A percentile compares a stretch with the other conserved stretches of the same genome.
Conservation (phyloP, 1,284 basidiomycete genomes). For the Coniophora puteana region DNA sequence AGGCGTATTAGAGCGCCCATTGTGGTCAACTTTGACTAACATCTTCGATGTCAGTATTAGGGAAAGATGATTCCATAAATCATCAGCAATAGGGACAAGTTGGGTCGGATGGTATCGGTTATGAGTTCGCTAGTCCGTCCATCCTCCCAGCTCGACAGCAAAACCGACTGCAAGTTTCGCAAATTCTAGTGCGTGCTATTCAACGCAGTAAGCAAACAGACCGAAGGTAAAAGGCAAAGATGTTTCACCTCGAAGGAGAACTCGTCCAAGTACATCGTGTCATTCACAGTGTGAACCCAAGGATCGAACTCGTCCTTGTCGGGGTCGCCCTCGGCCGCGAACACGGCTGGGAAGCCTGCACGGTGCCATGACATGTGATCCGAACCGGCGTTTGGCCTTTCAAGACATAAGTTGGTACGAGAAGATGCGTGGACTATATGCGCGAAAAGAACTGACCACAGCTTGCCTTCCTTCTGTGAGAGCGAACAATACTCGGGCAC, state of each 20-base stretch:
- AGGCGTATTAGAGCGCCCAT: no score
- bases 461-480: conserved; percentile 5
- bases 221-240: conserved; percentile 38
- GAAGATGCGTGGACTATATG: no score
- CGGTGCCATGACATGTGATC: conserved; percentile 19
- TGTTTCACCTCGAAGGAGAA: conserved; percentile 81
- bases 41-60: no score
- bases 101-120: no score
- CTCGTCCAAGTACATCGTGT: conserved; percentile 29
- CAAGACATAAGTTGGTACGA: no score
- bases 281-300: conserved; percentile 76
- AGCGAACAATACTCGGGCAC: conserved; percentile 6
- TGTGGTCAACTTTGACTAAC: no score
- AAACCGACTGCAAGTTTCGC: conserved; percentile 84
- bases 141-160: conserved; percentile 72
- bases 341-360: conserved; percentile 12
- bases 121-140: no score
- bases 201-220: not conserved
- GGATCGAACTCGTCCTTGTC: conserved; percentile 69
- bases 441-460: conserved; percentile 16
- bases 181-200: conserved; percentile 52
- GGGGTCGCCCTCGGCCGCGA: conserved; percentile 48
- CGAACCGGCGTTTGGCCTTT: conserved; percentile 13
- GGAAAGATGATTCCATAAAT: no score
- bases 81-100: no score